Base-by-base conservation (phyloP, 352 stramenopile species). In the Hyaloperonospora arabidopsidis region DNA sequence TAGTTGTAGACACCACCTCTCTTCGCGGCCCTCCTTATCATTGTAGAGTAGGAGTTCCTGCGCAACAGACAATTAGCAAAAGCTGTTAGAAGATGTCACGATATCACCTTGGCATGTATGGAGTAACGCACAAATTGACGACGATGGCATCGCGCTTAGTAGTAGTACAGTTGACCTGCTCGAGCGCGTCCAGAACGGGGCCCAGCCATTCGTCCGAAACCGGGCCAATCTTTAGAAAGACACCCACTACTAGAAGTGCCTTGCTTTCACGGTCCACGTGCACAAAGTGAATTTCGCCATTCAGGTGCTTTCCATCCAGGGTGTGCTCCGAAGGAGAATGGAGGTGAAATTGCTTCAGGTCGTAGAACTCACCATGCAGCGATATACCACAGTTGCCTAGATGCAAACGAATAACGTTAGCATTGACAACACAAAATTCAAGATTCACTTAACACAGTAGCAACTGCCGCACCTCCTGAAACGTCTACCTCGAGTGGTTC, bases 311-410 rank as follows among this genome's bases (percentile, higher is more conserved):
- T 22, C 68, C 72, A 47, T 83, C 67, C 22, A 86, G 46, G 18
- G 70, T 86, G 64, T 86, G 75, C 60, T 86, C 75, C 12, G 72
- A 81, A 23, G 66, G 70, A 21, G 68, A 64, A 65, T 86, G 75
- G n/a, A 79, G 40, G 59, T 86, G 75, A 59, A 76, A 74, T 36
- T 76, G 68, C 6, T 45, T 40, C 52, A 74, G 14, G 17, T 63
- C 58, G 61, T 60, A 74, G 2, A 49, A 5, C 7, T 22, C 49
- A 10, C 41, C 39, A 14, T 63, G 44, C 13, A 55, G 36, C 0
- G 40, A 39, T 17, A 55, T 34, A 36, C 15, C 34, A 32, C 55
- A 67, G 34, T 58, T 61, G 13, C 44, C 55, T 62, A 29, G 21
- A 52, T 51, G 22, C 45, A 57, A 32, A 39, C 14, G 7, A 21